Evolutionary conservation across 2,329 filamentous ascomycete species (phyloP), one percentile per base, ranked within the genome.

Genomic region (Raffaelea albimanens): DNA sequence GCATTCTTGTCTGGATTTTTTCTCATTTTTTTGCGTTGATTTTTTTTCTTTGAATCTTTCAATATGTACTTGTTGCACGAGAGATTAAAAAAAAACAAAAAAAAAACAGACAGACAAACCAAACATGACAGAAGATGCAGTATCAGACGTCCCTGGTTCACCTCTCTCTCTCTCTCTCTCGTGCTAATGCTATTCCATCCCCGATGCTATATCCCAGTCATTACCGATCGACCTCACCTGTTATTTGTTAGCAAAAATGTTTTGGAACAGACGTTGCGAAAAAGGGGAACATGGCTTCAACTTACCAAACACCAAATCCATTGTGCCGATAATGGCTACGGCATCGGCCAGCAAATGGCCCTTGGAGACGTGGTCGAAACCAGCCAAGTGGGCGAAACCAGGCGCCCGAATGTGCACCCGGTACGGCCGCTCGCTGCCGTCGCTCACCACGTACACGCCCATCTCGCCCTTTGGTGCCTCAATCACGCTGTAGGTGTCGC

Each of bases 381-480:
- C 91, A 61, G 80, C 80, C 67, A 98, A 70, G 70, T 98, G 94
- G 54, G 93, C 93, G 62, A 98, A 98, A 53, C 93, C 93, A 50
- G 93, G 93, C 34, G 94, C 91, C 59, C 93, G 83, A 59, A 98
- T 96, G 74, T 96, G 94, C 71, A 93, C 96, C 61, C 94, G 80
- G 73, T 98, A 98, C 42, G 93, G 93, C 62, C 93, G 78, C 78
- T 98, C 93, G 64, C 83, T 93, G 54, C 93, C 93, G 63, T 98
- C 93, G 63, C 87, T 95, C 61, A 98, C 93, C 45, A 98, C 72
- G 65, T 85, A 98, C 40, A 98, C 93, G 65, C 85, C 93, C 93
- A 98, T 98, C 74, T 98, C 93, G 60, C 93, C 93, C 83, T 98
- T 98, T 52, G 93, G 93, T n/a, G 94, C 93, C 75, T 98, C 93